Evolutionary conservation across 768 basidiomycete species (phyloP).

Genomic region (Cubamyces lactineus): DNA sequence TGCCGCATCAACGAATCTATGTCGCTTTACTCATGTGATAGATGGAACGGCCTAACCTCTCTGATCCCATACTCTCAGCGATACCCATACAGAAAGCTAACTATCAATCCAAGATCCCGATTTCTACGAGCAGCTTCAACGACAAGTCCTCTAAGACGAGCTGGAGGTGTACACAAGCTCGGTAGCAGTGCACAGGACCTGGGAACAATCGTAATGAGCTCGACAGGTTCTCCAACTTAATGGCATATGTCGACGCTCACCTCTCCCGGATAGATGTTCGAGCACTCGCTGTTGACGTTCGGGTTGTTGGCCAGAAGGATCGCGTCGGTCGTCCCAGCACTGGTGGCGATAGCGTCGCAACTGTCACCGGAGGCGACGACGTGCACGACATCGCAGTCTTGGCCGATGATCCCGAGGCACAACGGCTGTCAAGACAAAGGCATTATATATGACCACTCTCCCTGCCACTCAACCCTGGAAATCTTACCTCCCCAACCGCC

Average conservation of each 20-base stretch:
- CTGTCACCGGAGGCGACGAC: constrained; percentile 50
- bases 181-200: constrained; percentile 6
- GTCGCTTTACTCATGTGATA: too few relatives aligned
- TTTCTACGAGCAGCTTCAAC: too few relatives aligned
- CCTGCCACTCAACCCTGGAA: too few relatives aligned
- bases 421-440: constrained; percentile 35
- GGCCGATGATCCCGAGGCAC: constrained; percentile 59
- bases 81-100: too few relatives aligned
- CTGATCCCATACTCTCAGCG: too few relatives aligned
- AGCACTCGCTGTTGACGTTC: constrained; percentile 54
- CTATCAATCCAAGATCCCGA: too few relatives aligned
- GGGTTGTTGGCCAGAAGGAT: constrained; percentile 68
- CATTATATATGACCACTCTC: background rate
- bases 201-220: too few relatives aligned
- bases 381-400: constrained; percentile 60
- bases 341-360: constrained; percentile 48
- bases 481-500: constrained; percentile 48
- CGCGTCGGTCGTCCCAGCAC: constrained; percentile 45
- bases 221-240: too few relatives aligned
- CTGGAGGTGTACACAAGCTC: background rate
- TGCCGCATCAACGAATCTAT: too few relatives aligned
- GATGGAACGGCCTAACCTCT: too few relatives aligned
- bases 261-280: constrained; percentile 62
- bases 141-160: too few relatives aligned
- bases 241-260: constrained; percentile 38